These are phyloP conservation scores for Rossbeevera mucosa DNA, from an alignment of 768 basidiomycete genomes.

Conservation along the genomic window DNA sequence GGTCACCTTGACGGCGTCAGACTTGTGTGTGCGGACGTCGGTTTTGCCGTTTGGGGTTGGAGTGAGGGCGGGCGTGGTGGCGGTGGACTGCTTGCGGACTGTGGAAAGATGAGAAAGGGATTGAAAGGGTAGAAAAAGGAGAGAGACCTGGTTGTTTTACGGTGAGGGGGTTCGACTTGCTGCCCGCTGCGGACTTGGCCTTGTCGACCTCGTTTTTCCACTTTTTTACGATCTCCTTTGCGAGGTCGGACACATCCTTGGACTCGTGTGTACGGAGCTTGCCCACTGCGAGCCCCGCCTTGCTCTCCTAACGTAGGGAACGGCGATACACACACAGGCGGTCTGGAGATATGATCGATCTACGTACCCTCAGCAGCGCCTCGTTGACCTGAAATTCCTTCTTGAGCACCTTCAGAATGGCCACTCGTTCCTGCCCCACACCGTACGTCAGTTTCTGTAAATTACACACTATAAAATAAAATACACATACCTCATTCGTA, in stretches of 20 bases:
- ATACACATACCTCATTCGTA: constrained; percentile 49
- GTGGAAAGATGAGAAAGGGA: too few species aligned
- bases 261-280: constrained; percentile 73
- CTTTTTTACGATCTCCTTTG: constrained; percentile 87
- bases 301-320: constrained; percentile 64
- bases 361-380: constrained; percentile 66
- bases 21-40: constrained; percentile 53
- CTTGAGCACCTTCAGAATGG: constrained; percentile 59
- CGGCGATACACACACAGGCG: not conserved
- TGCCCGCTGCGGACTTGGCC: constrained; percentile 37
- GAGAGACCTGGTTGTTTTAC: constrained; percentile 37
- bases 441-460: not conserved
- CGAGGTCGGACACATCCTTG: constrained; percentile 72
- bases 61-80: constrained; percentile 37
- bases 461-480: not conserved
- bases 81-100: constrained; percentile 33
- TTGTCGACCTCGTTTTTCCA: constrained; percentile 90
- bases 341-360: not conserved
- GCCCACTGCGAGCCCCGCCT: constrained; percentile 86
- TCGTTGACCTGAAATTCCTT: constrained; percentile 67
- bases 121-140: too few species aligned
- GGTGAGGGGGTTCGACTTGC: constrained; percentile 10
- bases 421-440: constrained; percentile 54
- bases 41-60: constrained; percentile 31
- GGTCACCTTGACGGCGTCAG: constrained; percentile 60